Evolutionary conservation across 768 basidiomycete species (phyloP).

Genomic region (Tulasnella sp.): DNA sequence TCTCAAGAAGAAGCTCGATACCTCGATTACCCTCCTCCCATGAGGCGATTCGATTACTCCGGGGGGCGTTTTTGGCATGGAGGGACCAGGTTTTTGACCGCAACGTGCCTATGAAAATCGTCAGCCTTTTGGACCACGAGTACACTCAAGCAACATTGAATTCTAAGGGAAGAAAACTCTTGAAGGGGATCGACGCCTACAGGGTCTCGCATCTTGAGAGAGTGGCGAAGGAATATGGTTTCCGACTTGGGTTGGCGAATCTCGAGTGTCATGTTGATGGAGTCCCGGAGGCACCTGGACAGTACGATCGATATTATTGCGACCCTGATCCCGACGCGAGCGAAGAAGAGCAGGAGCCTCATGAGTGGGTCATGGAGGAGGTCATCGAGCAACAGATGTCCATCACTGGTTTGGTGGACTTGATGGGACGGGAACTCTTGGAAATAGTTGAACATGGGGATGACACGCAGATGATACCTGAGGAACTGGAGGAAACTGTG

Average conservation of each 20-base stretch:
- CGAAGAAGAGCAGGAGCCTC: slow-evolving; percentile 28
- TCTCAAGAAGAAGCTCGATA: slow-evolving; percentile 34
- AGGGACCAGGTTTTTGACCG: not conserved
- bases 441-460: not conserved
- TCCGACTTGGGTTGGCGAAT: slow-evolving; percentile 42
- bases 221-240: slow-evolving; percentile 41
- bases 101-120: slow-evolving; percentile 33
- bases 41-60: slow-evolving; percentile 22
- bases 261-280: slow-evolving; percentile 35
- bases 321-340: not conserved
- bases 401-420: slow-evolving; percentile 36
- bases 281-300: not conserved
- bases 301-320: not conserved
- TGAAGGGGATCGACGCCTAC: slow-evolving; percentile 44
- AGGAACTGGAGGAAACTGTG: slow-evolving; percentile 30
- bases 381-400: slow-evolving; percentile 32
- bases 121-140: slow-evolving; percentile 41
- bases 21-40: not conserved
- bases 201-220: slow-evolving; percentile 38
- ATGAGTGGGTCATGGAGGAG: slow-evolving; percentile 23
- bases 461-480: not conserved
- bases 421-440: slow-evolving; percentile 37
- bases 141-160: slow-evolving; percentile 38
- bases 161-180: slow-evolving; percentile 31
- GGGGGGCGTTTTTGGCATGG: not conserved